Base-by-base conservation (phyloP, 805 yeast genomes). In the Kluyveromyces wickerhamii region DNA sequence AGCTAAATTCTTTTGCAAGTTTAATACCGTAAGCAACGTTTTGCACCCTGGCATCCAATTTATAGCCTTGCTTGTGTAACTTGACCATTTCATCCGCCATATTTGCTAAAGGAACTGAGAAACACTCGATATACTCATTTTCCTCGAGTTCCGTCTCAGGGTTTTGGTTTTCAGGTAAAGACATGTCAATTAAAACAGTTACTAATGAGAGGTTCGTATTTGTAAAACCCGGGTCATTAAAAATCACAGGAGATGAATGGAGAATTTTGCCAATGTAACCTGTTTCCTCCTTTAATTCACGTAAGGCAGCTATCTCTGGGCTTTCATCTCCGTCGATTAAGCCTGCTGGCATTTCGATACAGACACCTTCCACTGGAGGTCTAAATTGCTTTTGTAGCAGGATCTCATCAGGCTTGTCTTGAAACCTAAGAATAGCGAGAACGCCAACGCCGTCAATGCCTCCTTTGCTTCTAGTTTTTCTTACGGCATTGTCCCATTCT, bases 261-360 rank as follows among this genome's bases (percentile, higher is more conserved):
- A 61, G 45, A 30, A 76, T 78, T 27, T 60, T 71, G 6, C 96
- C 96, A 29, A 78, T 64, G 54, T 82, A 88, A 0, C 98, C 98
- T 0, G 97, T 88, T 53, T 89, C 98, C 57, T 89, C 98, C 32
- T 71, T 71, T 43, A 89, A 62, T 57, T 89, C 98, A 42, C 98
- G 71, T 35, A 78, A 65, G 0, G 98, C 97, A 24, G 96, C 86
- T 4, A 72, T 59, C 44, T 77, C 87, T 18, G 85, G 59, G 1
- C 79, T 56, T 56, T 92, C 97, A 34, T 74, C 70, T 1, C 88
- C 85, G 56, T 89, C 98, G 27, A 92, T 72, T 42, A 89, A 65
- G 0, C 98, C 98, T 1, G 98, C 98, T 1, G 98, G 98, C 54
- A 88, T 71, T 59, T 89, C 98, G 42, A 89, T 77, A 51, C 94